Conservation (phyloP, 2,329 filamentous ascomycete genomes). For the Fusarium sp. region DNA sequence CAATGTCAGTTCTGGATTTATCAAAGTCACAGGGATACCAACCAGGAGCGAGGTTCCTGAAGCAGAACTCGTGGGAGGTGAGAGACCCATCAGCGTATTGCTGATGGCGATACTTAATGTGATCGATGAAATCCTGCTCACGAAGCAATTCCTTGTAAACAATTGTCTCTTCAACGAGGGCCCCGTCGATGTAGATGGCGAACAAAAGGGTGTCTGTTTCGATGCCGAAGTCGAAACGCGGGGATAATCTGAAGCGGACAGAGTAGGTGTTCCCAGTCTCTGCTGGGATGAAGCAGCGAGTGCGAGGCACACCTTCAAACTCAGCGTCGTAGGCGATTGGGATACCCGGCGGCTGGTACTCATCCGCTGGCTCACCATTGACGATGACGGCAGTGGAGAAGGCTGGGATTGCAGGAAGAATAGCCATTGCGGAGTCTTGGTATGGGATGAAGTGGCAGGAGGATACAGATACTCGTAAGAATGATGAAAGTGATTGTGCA, state of each 20-base stretch:
- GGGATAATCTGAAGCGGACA: background rate
- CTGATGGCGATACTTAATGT: no score
- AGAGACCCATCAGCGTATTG: no score
- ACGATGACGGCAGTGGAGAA: background rate
- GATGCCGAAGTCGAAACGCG: background rate
- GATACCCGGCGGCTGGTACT: background rate
- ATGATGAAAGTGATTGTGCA: no score
- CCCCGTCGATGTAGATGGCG: background rate
- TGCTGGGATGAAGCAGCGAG: background rate
- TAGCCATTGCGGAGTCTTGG: background rate
- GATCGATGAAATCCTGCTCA: background rate
- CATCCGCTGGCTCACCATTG: background rate
- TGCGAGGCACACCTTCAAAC: background rate
- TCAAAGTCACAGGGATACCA: background rate
- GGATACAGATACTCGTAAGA: background rate
- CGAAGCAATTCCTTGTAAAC: no score
- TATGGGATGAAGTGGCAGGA: background rate
- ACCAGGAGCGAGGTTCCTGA: background rate
- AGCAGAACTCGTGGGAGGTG: background rate
- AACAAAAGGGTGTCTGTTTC: background rate
- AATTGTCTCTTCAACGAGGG: background rate
- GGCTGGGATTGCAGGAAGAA: background rate
- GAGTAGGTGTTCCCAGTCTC: background rate
- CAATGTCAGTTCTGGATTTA: background rate
- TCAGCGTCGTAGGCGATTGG: background rate